Conservation (phyloP, 2,329 filamentous ascomycete species). For the Bertia moriformis region DNA sequence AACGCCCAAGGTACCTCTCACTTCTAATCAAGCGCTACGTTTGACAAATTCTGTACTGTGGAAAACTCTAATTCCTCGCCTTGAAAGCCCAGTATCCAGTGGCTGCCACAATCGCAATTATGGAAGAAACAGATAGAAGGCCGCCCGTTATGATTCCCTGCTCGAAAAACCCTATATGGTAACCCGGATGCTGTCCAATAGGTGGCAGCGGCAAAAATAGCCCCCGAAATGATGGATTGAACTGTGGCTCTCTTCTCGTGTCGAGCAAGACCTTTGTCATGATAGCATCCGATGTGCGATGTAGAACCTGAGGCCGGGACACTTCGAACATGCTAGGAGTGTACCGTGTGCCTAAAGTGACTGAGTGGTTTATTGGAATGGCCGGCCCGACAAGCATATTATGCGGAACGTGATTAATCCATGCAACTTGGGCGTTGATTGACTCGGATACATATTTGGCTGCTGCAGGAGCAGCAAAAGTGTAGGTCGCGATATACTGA, state of each 20-base stretch:
- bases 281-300: neutral
- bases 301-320: neutral
- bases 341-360: neutral
- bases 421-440: conserved; percentile 29
- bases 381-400: conserved; percentile 23
- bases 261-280: conserved; percentile 18
- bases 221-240: conserved; percentile 5
- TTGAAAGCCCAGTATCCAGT: no score
- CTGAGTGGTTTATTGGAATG: neutral
- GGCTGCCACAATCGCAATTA: conserved; percentile 12
- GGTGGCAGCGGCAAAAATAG: conserved; percentile 14
- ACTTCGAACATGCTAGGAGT: neutral
- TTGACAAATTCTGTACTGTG: no score
- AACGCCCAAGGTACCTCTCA: no score
- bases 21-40: no score
- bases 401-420: conserved; percentile 40
- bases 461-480: conserved; percentile 30
- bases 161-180: conserved; percentile 29
- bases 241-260: conserved; percentile 6
- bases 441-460: conserved; percentile 47
- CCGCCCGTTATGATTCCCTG: conserved; percentile 24
- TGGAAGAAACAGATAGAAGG: neutral
- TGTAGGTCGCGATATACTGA: conserved; percentile 29
- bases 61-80: no score
- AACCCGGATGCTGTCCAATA: conserved; percentile 16